A percentile compares a stretch with the other conserved stretches of the same genome.
phyloP scores from a whole-genome alignment of 805 yeast genomes.

The Saccharomycopsis sp. region DNA sequence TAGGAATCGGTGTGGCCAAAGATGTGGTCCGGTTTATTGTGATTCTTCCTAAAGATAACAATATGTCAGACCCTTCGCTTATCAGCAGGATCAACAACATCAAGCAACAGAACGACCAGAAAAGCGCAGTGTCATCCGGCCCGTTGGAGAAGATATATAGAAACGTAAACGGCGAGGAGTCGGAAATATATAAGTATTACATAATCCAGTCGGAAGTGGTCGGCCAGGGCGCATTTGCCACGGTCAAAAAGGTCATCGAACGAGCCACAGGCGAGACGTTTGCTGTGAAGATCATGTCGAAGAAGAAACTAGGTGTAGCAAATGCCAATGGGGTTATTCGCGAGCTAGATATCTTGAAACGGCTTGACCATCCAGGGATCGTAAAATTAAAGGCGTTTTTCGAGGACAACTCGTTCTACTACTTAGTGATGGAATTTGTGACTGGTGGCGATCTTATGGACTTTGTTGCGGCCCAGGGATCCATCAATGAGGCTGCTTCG shows the following conservation, averaged over 20 bases:
- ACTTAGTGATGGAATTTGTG: conserved; percentile 91
- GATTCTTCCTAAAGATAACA: conserved; percentile 33
- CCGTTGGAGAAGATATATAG: neutral
- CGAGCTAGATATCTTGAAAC: conserved; percentile 73
- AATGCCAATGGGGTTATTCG: conserved; percentile 78
- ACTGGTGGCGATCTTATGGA: conserved; percentile 98
- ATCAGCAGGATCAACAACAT: neutral
- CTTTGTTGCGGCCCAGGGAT: conserved; percentile 86
- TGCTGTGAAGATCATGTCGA: conserved; percentile 87
- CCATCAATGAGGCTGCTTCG: conserved; percentile 86
- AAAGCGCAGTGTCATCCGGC: too few species aligned
- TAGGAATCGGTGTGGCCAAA: conserved; percentile 76
- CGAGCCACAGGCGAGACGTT: conserved; percentile 76
- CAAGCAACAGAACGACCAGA: neutral
- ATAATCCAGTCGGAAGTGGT: conserved; percentile 78
- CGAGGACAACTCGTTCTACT: conserved; percentile 76
- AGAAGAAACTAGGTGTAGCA: conserved; percentile 69
- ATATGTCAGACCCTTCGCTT: neutral
- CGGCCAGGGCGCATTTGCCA: conserved; percentile 98
- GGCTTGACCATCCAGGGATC: conserved; percentile 77
- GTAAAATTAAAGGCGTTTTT: conserved; percentile 77
- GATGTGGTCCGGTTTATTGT: conserved; percentile 53
- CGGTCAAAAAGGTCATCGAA: conserved; percentile 86
- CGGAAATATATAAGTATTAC: conserved; percentile 61
- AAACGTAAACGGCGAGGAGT: conserved; percentile 20